Conservation (phyloP, 805 yeast species). For the Limtongozyma cylindracea region DNA sequence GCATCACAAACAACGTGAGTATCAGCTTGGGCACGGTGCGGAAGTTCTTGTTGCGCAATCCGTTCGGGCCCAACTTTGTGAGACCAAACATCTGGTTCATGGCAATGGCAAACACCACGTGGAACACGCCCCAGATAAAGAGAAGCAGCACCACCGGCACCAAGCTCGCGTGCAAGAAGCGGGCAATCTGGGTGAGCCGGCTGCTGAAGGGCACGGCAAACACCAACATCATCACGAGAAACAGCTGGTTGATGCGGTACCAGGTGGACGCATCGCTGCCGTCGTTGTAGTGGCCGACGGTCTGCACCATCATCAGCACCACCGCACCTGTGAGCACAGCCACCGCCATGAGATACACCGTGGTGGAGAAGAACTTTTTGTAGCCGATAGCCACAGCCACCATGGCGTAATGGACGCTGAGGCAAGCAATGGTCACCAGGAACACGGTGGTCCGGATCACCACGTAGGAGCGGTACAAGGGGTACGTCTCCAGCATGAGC, state of each 20-base stretch:
- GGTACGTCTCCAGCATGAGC: constrained; percentile 16
- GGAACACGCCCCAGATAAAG: constrained; percentile 69
- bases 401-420: no score
- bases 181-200: constrained; percentile 45
- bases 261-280: constrained; percentile 17
- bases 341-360: constrained; percentile 12
- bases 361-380: constrained; percentile 7
- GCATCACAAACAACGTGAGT: constrained; percentile 53
- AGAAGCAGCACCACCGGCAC: constrained; percentile 49
- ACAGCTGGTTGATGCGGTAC: constrained; percentile 36
- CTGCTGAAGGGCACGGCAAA: constrained; percentile 48
- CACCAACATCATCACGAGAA: constrained; percentile 31
- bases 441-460: no score
- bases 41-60: constrained; percentile 48
- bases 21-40: constrained; percentile 72
- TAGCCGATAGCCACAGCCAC: no score
- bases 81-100: constrained; percentile 80
- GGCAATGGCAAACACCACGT: constrained; percentile 75
- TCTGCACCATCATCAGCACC: constrained; percentile 17
- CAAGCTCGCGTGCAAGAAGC: constrained; percentile 65
- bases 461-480: no score
- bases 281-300: constrained; percentile 15
- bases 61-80: constrained; percentile 56
- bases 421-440: no score
- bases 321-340: no score